Base-by-base conservation (phyloP, 257 asterid genomes). In the Anisodus acutangulus region DNA sequence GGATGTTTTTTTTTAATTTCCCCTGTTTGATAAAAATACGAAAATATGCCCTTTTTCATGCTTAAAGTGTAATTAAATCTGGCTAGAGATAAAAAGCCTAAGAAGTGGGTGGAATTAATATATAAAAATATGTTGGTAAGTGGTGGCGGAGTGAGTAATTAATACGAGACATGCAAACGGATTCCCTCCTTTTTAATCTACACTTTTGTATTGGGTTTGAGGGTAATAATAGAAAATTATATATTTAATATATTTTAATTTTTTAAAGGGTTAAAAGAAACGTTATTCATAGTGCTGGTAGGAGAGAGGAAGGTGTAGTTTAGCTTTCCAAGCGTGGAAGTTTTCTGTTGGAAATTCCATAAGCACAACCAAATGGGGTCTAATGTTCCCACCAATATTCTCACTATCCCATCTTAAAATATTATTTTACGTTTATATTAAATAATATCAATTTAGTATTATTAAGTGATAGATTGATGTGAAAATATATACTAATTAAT, bases 291-390 rank as follows among this genome's bases (percentile, higher is more conserved):
- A 59, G 67, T 60, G 67, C 2, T 60, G 67, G 67, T 60, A n/a
- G 67, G 67, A 60, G 88, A 41, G 84, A 41, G 67, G 84, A 60
- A 39, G 80, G 84, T 78, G 80, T 80, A 31, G 83, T 71, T 57
- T 63, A 55, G 89, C 92, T 90, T 90, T 90, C 85, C 88, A 88
- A 86, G 92, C 92, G 89, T 90, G 92, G 84, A 60, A 41, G 86
- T 85, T 84, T 68, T 86, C 87, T 86, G 92, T 88, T 90, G 90
- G 89, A 90, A 85, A 87, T 58, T 90, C 90, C 90, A 90, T 90
- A 85, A 51, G 4, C 81, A 76, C 62, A 76, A 51, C 81, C 13
- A 49, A 51, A 51, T 76, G 81, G 80, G 80, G 59, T 72, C 41
- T 49, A 43, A 4, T 31, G 41, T 8, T 8, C 81, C 81, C 22